Conservation (phyloP, 2,329 filamentous ascomycete genomes). For the Thielaviopsis euricoi region DNA sequence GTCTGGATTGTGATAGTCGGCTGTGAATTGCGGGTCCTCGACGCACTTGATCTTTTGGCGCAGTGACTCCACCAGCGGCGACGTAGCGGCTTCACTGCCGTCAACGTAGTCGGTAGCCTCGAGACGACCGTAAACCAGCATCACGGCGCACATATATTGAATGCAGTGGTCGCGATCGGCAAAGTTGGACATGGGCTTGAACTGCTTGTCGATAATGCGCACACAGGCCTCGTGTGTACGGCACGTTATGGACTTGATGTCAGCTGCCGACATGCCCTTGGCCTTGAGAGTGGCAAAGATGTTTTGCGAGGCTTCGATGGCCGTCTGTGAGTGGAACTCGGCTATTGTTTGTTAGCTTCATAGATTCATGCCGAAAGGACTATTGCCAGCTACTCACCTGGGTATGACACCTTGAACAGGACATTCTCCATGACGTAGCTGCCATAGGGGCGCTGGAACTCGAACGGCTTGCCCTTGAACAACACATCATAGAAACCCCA, state of each 20-base stretch:
- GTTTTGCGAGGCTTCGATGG: conserved; percentile 84
- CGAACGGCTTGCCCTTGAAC: conserved; percentile 89
- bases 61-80: conserved; percentile 74
- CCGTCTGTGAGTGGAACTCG: conserved; percentile 97
- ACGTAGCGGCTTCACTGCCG: conserved; percentile 80
- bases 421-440: conserved; percentile 99
- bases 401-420: conserved; percentile 98
- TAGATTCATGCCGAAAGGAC: not conserved
- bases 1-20: conserved; percentile 84
- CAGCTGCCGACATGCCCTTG: conserved; percentile 76
- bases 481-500: conserved; percentile 99
- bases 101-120: conserved; percentile 89
- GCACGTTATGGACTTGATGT: conserved; percentile 87
- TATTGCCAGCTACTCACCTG: conserved; percentile 40
- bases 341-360: conserved; percentile 27
- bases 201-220: conserved; percentile 99
- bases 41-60: conserved; percentile 90
- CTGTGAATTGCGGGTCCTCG: conserved; percentile 86
- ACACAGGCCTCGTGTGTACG: conserved; percentile 96
- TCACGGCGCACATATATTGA: conserved; percentile 96
- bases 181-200: conserved; percentile 99
- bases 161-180: conserved; percentile 99
- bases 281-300: conserved; percentile 69
- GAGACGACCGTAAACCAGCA: conserved; percentile 89
- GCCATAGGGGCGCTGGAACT: conserved; percentile 90